Conservation (phyloP, 2,329 filamentous ascomycete species). For the Pseudopyrenochaeta lycopersici region DNA sequence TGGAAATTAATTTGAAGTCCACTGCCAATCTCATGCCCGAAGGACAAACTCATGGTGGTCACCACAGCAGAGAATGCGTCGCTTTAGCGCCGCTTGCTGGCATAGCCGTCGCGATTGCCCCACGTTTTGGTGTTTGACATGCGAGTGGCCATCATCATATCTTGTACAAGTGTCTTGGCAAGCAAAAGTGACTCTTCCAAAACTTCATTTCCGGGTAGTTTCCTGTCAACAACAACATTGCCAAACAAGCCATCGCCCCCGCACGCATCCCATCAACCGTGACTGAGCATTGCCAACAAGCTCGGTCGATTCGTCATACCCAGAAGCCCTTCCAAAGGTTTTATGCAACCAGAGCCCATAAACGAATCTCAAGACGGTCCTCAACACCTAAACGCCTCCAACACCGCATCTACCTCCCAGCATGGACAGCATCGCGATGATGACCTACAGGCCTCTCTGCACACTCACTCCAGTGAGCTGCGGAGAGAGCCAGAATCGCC, state of each 20-base stretch:
- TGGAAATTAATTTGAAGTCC: neutral
- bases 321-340: conserved; percentile 55
- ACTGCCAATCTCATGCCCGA: neutral
- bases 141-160: conserved; percentile 25
- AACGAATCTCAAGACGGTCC: conserved; percentile 59
- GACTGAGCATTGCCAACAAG: conserved; percentile 56
- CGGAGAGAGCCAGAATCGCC: conserved; percentile 33
- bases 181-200: conserved; percentile 15
- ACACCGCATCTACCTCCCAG: conserved; percentile 58
- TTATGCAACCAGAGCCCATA: conserved; percentile 71
- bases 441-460: conserved; percentile 56
- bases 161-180: conserved; percentile 19
- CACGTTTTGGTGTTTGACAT: conserved; percentile 16
- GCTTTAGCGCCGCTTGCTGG: too few species aligned
- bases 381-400: conserved; percentile 49
- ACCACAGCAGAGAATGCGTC: too few species aligned
- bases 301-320: conserved; percentile 61
- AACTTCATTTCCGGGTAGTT: conserved; percentile 11
- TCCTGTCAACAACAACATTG: conserved; percentile 19
- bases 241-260: conserved; percentile 22
- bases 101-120: conserved; percentile 4
- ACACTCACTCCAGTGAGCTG: conserved; percentile 48
- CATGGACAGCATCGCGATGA: conserved; percentile 64
- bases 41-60: too few species aligned
- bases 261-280: conserved; percentile 23